Evolutionary conservation across 2,329 filamentous ascomycete genomes (phyloP).

Genomic region (Pseudogymnoascus sp.): DNA sequence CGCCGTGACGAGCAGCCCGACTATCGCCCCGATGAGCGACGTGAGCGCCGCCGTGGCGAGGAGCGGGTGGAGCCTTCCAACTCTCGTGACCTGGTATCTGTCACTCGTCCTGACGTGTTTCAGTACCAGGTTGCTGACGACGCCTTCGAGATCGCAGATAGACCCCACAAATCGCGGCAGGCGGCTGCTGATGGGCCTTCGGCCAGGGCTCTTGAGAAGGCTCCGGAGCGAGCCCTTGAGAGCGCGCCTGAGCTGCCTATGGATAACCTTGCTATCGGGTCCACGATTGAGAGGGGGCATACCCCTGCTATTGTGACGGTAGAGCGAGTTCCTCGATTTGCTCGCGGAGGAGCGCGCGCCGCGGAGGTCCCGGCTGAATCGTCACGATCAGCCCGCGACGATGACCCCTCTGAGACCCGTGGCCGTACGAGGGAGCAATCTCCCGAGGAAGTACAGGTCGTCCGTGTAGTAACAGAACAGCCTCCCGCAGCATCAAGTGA

Average conservation of each 20-base stretch:
- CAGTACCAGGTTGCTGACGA: conserved; percentile 4
- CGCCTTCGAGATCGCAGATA: not conserved
- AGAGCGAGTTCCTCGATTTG: conserved; percentile 41
- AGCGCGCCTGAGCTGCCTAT: not conserved
- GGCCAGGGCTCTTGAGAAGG: conserved; percentile 15
- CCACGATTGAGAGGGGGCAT: conserved; percentile 25
- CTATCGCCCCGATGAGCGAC: conserved; percentile 12
- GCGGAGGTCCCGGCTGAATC: not conserved
- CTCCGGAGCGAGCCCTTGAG: conserved; percentile 13
- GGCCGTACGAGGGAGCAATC: not conserved
- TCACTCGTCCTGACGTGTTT: not conserved
- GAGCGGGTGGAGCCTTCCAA: conserved; percentile 16
- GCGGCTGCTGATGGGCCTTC: conserved; percentile 12
- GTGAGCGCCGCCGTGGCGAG: conserved; percentile 16
- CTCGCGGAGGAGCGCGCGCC: conserved; percentile 14
- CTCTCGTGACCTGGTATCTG: not conserved
- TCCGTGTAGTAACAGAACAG: not conserved
- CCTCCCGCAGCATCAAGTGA: not conserved
- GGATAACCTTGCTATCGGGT: not conserved
- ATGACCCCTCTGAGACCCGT: not conserved
- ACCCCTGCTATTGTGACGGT: conserved; percentile 43
- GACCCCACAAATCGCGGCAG: conserved; percentile 1
- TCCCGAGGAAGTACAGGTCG: not conserved
- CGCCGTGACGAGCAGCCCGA: conserved; percentile 13
- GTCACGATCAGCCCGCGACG: not conserved